Evolutionary conservation across 352 stramenopile species (phyloP), one percentile per base, ranked within the genome.

Genomic region (Elongisporangium prolatum): DNA sequence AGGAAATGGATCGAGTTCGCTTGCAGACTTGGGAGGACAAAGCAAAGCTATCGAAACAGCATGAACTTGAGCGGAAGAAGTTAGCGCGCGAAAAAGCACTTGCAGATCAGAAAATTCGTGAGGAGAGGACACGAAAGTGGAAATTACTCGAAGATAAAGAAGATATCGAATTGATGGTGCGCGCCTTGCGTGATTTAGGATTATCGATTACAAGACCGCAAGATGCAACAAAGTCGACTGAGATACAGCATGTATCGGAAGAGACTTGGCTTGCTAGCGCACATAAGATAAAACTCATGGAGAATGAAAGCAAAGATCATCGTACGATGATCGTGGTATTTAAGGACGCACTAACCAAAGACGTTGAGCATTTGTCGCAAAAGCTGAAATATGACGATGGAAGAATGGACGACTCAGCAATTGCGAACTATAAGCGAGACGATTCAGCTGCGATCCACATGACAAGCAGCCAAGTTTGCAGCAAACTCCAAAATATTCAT

Each of bases 11-110:
- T 52, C 72, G 79, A 1, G 72, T 96, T 10, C 77, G 83, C 13
- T 50, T 93, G 34, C 85, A 96, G 61, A 96, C 87, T 3, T 96
- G 87, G 87, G 86, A 96, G 61, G 82, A 93, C 63, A 96, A 96
- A 40, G 76, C 86, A 2, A 86, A 87, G 38, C 66, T 93, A 0
- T 94, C 85, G 1, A 91, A 93, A 50, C 84, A 95, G 44, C 86
- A 96, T 52, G 86, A 96, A 56, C 59, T 91, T 56, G 87, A 96
- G 58, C 78, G 87, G 3, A 93, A 93, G 54, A 75, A 83, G 10
- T 68, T 94, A 1, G 84, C 81, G 10, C 84, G 88, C 50, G 85
- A 95, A 51, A 88, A 86, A n/a, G 81, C 80, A 0, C 54, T 90
- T 0, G 85, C 85, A 1, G 85, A 93, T 49, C 73, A 92, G 59